Base-by-base conservation (phyloP, 2,329 filamentous ascomycete species). In the Diplodia sapinea region DNA sequence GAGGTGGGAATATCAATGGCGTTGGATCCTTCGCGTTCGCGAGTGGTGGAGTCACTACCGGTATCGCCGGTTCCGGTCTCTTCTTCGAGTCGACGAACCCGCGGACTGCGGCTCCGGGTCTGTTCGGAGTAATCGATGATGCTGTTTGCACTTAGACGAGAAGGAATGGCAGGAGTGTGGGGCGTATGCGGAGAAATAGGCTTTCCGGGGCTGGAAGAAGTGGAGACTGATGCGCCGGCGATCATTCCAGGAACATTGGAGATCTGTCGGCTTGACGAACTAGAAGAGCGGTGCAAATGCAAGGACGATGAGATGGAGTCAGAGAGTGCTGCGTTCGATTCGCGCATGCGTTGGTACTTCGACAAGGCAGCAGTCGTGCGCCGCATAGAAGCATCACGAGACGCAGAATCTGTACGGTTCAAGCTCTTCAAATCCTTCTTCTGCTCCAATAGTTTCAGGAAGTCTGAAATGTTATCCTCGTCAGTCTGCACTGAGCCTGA, bases 241-340 rank as follows among this genome's bases (percentile, higher is more conserved):
- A 87, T 79, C 81, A 89, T 86, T 6, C 85, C 84, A 23, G 88
- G 87, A 13, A 88, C 85, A 55, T 85, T 87, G 6, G 86, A 86
- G 0, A 93, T 85, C 65, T 92, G 90, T 77, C 93, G 92, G 69
- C 90, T 88, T 1, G 87, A 89, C 0, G 93, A 92, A 68, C 88
- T 91, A 4, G 91, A 93, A 0, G 93, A 95, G 49, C 92, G 88
- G 56, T 96, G 91, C 68, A 97, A 82, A 72, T 96, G 88, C 73
- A 93, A 86, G 0, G 94, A 98, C 0, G 93, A 95, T 33, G 92
- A 93, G 85, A 99, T 93, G 0, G 93, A 97, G 65, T 99, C 95
- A 0, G 93, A 96, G 50, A 99, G 85, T 5, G 88, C 91, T 67
- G 92, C 91, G 74, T 97, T 94, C 0, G 92, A 94, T 69, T 97